Evolutionary conservation across 345 rosid species (phyloP), one percentile per base, ranked within the genome.

Genomic region (Murraya paniculata): DNA sequence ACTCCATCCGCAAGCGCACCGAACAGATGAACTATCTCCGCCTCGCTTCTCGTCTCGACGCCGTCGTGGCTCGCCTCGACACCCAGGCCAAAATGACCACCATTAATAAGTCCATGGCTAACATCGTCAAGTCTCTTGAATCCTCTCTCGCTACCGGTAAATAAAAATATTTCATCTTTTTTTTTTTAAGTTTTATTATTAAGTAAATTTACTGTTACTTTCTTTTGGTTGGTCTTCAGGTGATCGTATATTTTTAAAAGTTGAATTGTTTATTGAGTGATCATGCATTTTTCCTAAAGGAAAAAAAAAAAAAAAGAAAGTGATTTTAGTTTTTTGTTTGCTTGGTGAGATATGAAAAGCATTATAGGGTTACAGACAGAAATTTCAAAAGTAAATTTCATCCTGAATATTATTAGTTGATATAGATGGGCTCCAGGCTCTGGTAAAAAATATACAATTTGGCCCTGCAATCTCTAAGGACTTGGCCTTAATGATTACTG

Each of bases 1-100:
- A 92, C 83, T 90, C 97, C 68, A 96, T 96, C 81, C 89, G 99
- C 25, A 96, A 94, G 85, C 89, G 98, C 28, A 89, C 89, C 78
- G 99, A 96, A 90, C 99, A 94, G 93, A 91, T 96, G 99, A 96
- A 96, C 82, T 96, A 91, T 80, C 96, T 96, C 24, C 90, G 97
- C 58, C 95, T 96, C 60, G 84, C 99, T 38, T 96, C 97, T 36
- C 88, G 99, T 35, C 92, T 96, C 5, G 99, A 96, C 58, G 99
- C 99, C 68, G 98, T 94, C 61, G 99, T 96, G 39, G 94, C 98
- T 55, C 87, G 99, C 36, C 90, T 94, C 24, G 99, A 94, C 81
- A 92, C 98, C 4, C 99, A 94, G 87, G 97, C 99, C 25, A 96
- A 96, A 87, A 96, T 93, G 97, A 79, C 96, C 83, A 87, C 94